Evolutionary conservation across 192 early-diverging fungal genomes (phyloP).

Genomic region (Coemansia sp.): DNA sequence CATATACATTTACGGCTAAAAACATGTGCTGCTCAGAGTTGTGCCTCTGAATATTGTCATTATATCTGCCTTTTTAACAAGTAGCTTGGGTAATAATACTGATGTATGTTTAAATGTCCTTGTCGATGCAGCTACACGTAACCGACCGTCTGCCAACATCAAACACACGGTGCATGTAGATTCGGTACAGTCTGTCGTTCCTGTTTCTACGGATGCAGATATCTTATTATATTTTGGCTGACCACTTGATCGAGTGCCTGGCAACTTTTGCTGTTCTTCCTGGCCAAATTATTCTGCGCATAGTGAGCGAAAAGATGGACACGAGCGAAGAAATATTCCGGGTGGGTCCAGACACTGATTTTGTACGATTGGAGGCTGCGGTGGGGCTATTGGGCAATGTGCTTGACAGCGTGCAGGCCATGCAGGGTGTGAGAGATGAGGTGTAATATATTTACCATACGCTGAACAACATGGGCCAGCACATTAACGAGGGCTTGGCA

Average conservation of each 20-base stretch:
- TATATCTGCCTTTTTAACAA: too few relatives aligned
- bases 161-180: constrained; percentile 35
- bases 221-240: not conserved
- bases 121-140: constrained; percentile 14
- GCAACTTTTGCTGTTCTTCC: constrained; percentile 16
- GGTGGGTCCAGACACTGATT: constrained; percentile 15
- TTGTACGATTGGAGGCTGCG: constrained; percentile 24
- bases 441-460: constrained; percentile 14
- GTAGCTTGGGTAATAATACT: too few relatives aligned
- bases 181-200: constrained; percentile 32
- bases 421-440: constrained; percentile 23
- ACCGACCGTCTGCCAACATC: constrained; percentile 23
- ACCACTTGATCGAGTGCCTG: constrained; percentile 9
- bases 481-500: constrained; percentile 38
- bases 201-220: constrained; percentile 22
- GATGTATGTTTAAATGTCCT: too few relatives aligned
- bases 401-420: constrained; percentile 26
- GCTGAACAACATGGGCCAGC: constrained; percentile 22
- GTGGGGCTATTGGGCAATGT: constrained; percentile 38
- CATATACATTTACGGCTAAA: too few relatives aligned
- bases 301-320: constrained; percentile 40
- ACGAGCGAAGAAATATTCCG: constrained; percentile 14
- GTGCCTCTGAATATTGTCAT: too few relatives aligned
- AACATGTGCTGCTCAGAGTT: too few relatives aligned
- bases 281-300: constrained; percentile 32